Conservation (phyloP, 192 early-diverging fungal genomes). For the Mortierella claussenii region DNA sequence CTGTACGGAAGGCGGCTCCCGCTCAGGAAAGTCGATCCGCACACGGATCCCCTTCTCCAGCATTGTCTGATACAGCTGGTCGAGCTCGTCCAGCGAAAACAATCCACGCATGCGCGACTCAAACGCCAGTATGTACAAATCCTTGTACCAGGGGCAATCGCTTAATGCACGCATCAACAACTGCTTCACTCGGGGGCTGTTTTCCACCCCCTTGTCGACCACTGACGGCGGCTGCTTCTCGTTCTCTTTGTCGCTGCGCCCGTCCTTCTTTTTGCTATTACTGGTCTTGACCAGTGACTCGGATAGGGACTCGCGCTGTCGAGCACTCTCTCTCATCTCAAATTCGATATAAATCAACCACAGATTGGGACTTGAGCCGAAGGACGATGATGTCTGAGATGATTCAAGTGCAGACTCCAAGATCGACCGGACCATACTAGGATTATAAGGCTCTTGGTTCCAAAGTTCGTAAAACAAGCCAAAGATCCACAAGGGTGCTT, state of each 20-base stretch:
- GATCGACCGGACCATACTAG: conserved; percentile 19
- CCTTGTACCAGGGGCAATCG: conserved; percentile 51
- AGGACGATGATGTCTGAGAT: conserved; percentile 10
- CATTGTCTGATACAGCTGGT: conserved; percentile 47
- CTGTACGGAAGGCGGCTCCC: neutral
- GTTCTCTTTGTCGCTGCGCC: conserved; percentile 4
- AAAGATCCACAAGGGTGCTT: conserved; percentile 32
- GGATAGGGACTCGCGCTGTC: conserved; percentile 3
- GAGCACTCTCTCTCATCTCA: conserved; percentile 32
- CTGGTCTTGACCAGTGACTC: neutral
- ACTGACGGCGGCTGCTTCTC: neutral
- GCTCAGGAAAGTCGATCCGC: conserved; percentile 35
- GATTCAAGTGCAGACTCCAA: conserved; percentile 41
- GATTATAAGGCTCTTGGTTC: conserved; percentile 41
- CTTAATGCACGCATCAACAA: conserved; percentile 32
- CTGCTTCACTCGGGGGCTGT: conserved; percentile 17
- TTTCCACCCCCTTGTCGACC: conserved; percentile 3
- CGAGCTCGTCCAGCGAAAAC: conserved; percentile 38
- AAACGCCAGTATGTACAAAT: conserved; percentile 45
- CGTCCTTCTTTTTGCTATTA: neutral
- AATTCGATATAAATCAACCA: conserved; percentile 52
- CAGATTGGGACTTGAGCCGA: conserved; percentile 36
- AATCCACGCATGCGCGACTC: conserved; percentile 26
- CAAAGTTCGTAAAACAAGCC: conserved; percentile 51
- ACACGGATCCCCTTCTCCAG: conserved; percentile 46